These are phyloP conservation scores for Thelonectria blattea DNA, from an alignment of 2,329 filamentous ascomycete species.

Conservation along the genomic window DNA sequence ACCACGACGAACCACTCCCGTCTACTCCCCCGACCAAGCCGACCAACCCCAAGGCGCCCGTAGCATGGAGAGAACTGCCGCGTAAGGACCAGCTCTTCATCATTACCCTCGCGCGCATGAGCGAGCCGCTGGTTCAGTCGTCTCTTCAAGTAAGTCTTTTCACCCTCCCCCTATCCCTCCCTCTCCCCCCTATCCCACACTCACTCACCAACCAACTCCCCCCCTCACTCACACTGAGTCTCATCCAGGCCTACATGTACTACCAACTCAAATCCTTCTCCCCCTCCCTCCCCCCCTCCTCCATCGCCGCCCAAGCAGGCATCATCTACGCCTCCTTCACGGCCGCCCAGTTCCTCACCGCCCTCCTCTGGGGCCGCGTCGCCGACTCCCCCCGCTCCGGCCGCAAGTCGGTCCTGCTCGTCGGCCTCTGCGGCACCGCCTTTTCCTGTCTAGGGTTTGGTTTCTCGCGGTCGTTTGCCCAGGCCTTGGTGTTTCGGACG, in stretches of 20 bases:
- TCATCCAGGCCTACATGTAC: slow-evolving; percentile 77
- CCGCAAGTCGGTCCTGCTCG: slow-evolving; percentile 77
- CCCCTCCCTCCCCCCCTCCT: slow-evolving; percentile 59
- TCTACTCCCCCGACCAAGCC: slow-evolving; percentile 2
- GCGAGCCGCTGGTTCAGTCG: slow-evolving; percentile 82
- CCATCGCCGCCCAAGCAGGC: slow-evolving; percentile 78
- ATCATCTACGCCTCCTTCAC: slow-evolving; percentile 81
- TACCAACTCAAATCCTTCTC: slow-evolving; percentile 86
- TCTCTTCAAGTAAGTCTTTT: slow-evolving; percentile 58
- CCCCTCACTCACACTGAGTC: too few relatives aligned
- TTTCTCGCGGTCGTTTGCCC: slow-evolving; percentile 67
- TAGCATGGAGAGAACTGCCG: slow-evolving; percentile 72
- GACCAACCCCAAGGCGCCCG: slow-evolving; percentile 24
- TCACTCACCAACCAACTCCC: too few relatives aligned
- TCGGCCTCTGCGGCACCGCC: slow-evolving; percentile 73
- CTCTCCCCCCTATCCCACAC: too few relatives aligned
- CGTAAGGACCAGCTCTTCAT: slow-evolving; percentile 79
- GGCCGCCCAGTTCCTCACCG: slow-evolving; percentile 80
- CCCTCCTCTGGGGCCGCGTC: slow-evolving; percentile 80
- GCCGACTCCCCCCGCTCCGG: slow-evolving; percentile 69
- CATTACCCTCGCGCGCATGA: slow-evolving; percentile 77
- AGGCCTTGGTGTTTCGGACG: slow-evolving; percentile 75
- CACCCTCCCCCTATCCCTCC: too few relatives aligned
- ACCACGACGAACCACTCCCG: slow-evolving; percentile 12
- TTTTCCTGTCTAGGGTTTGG: slow-evolving; percentile 63